Evolutionary conservation across 169 alveolate species (phyloP).

Genomic region (Babesia caballi): DNA sequence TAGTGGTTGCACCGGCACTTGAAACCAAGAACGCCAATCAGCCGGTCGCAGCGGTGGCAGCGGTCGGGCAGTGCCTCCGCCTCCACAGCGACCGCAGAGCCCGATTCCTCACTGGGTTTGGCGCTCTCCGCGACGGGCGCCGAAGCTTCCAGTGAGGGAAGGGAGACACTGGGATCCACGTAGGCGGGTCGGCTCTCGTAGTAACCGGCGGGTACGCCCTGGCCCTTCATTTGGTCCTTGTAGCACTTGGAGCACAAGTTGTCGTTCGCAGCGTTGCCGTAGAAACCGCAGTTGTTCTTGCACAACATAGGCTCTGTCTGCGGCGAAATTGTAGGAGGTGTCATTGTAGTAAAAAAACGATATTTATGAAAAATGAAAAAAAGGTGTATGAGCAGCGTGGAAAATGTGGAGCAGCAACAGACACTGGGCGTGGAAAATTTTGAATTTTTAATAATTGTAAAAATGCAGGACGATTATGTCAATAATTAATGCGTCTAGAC

Average conservation of each 20-base stretch:
- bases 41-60: conserved; percentile 86
- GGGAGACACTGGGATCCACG: neutral
- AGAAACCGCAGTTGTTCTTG: conserved; percentile 87
- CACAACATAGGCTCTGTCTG: conserved; percentile 62
- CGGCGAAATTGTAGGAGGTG: neutral
- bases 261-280: conserved; percentile 88
- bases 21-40: conserved; percentile 89
- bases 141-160: too few species aligned
- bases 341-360: neutral
- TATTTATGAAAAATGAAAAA: neutral
- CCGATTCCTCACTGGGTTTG: neutral
- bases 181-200: conserved; percentile 32
- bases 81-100: conserved; percentile 1
- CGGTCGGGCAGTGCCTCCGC: conserved; percentile 67
- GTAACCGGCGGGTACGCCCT: conserved; percentile 41
- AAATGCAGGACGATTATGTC: too few species aligned
- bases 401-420: too few species aligned
- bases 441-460: too few species aligned
- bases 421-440: too few species aligned
- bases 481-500: too few species aligned
- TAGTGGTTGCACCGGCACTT: conserved; percentile 87
- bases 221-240: conserved; percentile 76
- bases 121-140: conserved; percentile 7
- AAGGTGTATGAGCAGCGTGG: neutral
- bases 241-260: conserved; percentile 89